Conservation (phyloP, 495 filamentous ascomycete genomes). For the Aspergillus homomorphus region DNA sequence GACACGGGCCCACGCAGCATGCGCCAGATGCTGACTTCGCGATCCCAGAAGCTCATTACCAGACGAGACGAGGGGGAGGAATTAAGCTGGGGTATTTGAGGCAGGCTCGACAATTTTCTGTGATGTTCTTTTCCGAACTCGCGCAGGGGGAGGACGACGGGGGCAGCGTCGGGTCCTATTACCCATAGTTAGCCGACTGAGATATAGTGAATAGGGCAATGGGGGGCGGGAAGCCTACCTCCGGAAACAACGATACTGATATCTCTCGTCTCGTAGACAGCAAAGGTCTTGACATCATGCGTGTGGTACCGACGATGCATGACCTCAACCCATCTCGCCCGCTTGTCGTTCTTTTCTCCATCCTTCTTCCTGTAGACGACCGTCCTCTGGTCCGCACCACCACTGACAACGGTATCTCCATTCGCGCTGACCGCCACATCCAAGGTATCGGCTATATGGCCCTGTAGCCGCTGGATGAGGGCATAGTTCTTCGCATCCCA, state of each 20-base stretch:
- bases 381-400: constrained; percentile 85
- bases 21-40: constrained; percentile 82
- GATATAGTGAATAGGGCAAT: neutral
- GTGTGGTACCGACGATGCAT: constrained; percentile 77
- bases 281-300: constrained; percentile 95
- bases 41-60: constrained; percentile 90
- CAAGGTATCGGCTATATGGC: constrained; percentile 86
- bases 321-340: constrained; percentile 75
- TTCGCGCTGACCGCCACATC: constrained; percentile 76
- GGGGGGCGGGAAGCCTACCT: constrained; percentile 52
- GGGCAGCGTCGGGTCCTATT: constrained; percentile 78
- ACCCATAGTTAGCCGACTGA: constrained; percentile 32
- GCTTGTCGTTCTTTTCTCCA: constrained; percentile 54
- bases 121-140: constrained; percentile 80
- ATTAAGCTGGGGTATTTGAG: constrained; percentile 67
- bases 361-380: constrained; percentile 65
- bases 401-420: constrained; percentile 82
- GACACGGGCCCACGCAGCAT: constrained; percentile 43
- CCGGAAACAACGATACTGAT: constrained; percentile 89
- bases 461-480: constrained; percentile 75
- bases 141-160: constrained; percentile 74
- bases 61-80: constrained; percentile 69
- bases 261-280: constrained; percentile 76
- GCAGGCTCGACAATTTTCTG: constrained; percentile 71
- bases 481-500: constrained; percentile 92